Conservation (phyloP, 2,329 filamentous ascomycete species). For the Uncinocarpus reesii region DNA sequence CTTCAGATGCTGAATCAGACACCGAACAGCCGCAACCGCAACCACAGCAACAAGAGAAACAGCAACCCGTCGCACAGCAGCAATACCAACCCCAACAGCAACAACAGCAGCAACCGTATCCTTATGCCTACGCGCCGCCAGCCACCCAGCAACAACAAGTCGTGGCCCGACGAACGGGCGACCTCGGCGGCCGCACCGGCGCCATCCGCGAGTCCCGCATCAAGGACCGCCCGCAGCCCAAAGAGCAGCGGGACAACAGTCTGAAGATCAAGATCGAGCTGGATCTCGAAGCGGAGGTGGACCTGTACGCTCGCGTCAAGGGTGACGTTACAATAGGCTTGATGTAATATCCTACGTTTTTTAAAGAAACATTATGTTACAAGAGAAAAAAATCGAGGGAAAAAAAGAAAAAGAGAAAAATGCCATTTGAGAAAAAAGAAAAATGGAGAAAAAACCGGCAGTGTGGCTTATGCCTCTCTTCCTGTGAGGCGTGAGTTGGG, state of each 20-base stretch:
- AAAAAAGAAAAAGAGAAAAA: not conserved
- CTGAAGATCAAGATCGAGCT: constrained; percentile 37
- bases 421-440: too few species aligned
- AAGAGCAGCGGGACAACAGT: constrained; percentile 30
- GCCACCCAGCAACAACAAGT: constrained; percentile 4
- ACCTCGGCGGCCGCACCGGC: not conserved
- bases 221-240: constrained; percentile 29
- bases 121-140: not conserved
- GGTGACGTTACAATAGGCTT: constrained; percentile 10
- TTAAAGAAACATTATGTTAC: too few species aligned
- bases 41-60: constrained; percentile 1
- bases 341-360: constrained; percentile 3
- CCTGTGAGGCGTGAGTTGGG: too few species aligned
- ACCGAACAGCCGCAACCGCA: constrained; percentile 1
- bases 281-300: constrained; percentile 21
- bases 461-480: not conserved
- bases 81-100: not conserved
- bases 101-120: constrained; percentile 2
- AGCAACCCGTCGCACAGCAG: not conserved
- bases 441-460: too few species aligned
- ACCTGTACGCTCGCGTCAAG: constrained; percentile 11
- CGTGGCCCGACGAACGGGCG: not conserved
- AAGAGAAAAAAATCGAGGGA: not conserved
- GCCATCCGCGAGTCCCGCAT: constrained; percentile 27
- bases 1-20: constrained; percentile 3